A percentile compares a stretch with the other conserved stretches of the same genome.
phyloP scores from a whole-genome alignment of 2,329 filamentous ascomycete species.

The Beauveria bassiana region DNA sequence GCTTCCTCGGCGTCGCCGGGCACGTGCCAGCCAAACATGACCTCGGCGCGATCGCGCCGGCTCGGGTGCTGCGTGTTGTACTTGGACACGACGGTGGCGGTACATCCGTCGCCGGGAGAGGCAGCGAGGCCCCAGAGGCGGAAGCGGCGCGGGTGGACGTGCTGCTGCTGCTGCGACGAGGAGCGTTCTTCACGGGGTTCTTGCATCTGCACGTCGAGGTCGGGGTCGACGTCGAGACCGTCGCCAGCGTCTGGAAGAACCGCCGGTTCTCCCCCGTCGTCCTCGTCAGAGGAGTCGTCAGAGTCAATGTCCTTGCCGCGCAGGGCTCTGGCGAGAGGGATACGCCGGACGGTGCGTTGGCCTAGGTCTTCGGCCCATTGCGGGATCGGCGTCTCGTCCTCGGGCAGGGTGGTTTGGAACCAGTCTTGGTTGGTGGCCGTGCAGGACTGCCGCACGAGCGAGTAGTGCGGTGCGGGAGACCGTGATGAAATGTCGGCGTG shows the following conservation, averaged over 20 bases:
- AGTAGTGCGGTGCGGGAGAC: conserved; percentile 36
- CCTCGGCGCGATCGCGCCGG: conserved; percentile 28
- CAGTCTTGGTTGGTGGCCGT: conserved; percentile 43
- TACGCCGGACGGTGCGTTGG: conserved; percentile 33
- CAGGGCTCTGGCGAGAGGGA: conserved; percentile 39
- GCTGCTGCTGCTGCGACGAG: conserved; percentile 22
- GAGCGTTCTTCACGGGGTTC: conserved; percentile 11
- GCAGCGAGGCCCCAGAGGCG: conserved; percentile 46
- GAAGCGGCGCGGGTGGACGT: conserved; percentile 41
- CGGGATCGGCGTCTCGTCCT: conserved; percentile 19
- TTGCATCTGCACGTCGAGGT: conserved; percentile 24
- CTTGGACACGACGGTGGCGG: conserved; percentile 41
- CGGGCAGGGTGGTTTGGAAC: conserved; percentile 43
- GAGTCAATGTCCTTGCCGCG: conserved; percentile 27
- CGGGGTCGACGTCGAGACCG: not conserved
- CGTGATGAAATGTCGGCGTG: conserved; percentile 19
- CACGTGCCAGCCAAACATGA: conserved; percentile 29
- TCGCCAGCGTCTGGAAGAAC: not conserved
- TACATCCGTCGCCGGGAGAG: conserved; percentile 44
- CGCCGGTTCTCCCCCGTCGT: conserved; percentile 10
- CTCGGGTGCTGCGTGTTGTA: conserved; percentile 42
- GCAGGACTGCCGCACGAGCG: conserved; percentile 44
- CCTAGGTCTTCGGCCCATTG: conserved; percentile 43
- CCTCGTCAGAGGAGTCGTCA: conserved; percentile 23
- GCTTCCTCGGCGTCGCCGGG: conserved; percentile 6